A percentile compares a stretch with the other conserved stretches of the same genome.
Conservation (phyloP, 768 basidiomycete species). For the Tricholomella constricta region DNA sequence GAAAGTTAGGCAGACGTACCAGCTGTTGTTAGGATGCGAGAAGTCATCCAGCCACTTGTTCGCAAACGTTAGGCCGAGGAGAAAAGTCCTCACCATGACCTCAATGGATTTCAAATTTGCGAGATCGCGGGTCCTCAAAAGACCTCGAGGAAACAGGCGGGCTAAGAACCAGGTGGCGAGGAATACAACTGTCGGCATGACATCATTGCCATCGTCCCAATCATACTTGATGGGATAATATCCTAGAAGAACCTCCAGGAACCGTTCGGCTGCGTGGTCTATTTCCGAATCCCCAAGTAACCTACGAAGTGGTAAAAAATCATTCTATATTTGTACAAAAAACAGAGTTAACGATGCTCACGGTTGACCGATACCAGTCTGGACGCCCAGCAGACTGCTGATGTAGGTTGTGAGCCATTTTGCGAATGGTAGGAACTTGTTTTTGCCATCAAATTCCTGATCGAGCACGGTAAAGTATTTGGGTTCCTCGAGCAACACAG, state of each 20-base stretch:
- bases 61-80: slow-evolving; percentile 57
- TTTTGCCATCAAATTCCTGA: too few relatives aligned
- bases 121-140: slow-evolving; percentile 39
- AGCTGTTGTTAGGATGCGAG: slow-evolving; percentile 51
- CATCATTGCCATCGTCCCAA: neutral
- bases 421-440: slow-evolving; percentile 6
- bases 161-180: slow-evolving; percentile 62
- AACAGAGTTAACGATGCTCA: neutral
- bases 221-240: slow-evolving; percentile 1
- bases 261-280: slow-evolving; percentile 1
- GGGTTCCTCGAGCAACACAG: too few relatives aligned
- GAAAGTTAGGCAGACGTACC: slow-evolving; percentile 41
- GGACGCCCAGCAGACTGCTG: slow-evolving; percentile 2
- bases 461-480: too few relatives aligned
- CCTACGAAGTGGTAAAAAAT: neutral
- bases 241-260: slow-evolving; percentile 4
- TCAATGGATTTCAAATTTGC: slow-evolving; percentile 41
- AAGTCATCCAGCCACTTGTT: slow-evolving; percentile 67
- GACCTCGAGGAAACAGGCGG: slow-evolving; percentile 47
- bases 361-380: neutral
- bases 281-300: slow-evolving; percentile 1
- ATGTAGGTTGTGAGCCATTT: slow-evolving; percentile 13
- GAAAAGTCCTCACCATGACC: slow-evolving; percentile 49
- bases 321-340: too few relatives aligned
- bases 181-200: slow-evolving; percentile 37